Percentiles rank a stretch among this genome's conserved stretches.
Conservation (phyloP, 2,329 filamentous ascomycete species). For the Purpureocillium lavendulum region DNA sequence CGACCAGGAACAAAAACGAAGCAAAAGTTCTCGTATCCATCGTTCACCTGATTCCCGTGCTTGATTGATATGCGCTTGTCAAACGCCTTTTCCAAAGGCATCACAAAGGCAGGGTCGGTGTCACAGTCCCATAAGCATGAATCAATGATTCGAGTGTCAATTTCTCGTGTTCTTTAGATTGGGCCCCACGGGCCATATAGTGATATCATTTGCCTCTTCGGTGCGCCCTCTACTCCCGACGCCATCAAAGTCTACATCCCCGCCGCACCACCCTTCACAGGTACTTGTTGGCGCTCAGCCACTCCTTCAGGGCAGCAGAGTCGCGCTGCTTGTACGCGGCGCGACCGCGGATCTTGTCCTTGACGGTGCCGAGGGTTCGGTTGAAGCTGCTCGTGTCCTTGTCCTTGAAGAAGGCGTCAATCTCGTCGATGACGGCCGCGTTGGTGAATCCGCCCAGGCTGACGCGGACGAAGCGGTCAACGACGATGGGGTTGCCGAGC, state of each 20-base stretch:
- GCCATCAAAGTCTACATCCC: not conserved
- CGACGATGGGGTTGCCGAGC: constrained; percentile 74
- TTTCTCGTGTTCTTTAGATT: no score
- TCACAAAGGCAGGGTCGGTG: no score
- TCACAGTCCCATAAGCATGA: no score
- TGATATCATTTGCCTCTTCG: no score
- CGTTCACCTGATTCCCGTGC: no score
- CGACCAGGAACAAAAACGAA: no score
- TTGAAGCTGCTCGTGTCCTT: constrained; percentile 85
- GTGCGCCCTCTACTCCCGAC: not conserved
- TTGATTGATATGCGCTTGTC: no score
- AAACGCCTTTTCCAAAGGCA: no score
- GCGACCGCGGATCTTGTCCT: constrained; percentile 77
- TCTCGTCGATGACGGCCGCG: constrained; percentile 60
- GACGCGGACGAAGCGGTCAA: constrained; percentile 80
- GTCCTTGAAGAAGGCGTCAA: constrained; percentile 73
- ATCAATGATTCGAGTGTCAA: no score
- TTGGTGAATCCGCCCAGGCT: constrained; percentile 74
- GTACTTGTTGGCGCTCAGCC: constrained; percentile 54
- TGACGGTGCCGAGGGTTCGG: constrained; percentile 74
- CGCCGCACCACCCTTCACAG: constrained; percentile 18
- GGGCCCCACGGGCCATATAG: no score
- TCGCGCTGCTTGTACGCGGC: constrained; percentile 79
- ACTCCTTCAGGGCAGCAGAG: constrained; percentile 63
- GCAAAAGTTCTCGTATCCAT: no score